These are phyloP conservation scores for Vigna reflexopilosa DNA, from an alignment of 306 rosid genomes.

Conservation along the genomic window DNA sequence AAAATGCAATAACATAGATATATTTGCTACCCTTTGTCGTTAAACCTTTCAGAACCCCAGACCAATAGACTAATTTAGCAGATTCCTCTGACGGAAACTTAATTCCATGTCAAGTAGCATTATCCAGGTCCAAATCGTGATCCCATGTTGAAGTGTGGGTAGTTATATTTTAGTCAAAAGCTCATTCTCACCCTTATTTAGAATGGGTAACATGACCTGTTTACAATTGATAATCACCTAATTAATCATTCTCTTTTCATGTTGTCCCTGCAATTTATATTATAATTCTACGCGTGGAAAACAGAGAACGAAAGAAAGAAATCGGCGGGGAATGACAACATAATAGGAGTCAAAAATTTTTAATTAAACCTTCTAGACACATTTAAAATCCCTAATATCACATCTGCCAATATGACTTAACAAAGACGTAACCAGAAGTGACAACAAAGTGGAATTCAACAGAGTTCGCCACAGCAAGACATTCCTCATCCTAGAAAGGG, in stretches of 20 bases:
- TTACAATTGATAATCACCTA: slow-evolving; percentile 4
- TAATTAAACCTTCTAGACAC: too few relatives aligned
- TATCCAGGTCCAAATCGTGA: slow-evolving; percentile 15
- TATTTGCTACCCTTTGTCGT: not conserved
- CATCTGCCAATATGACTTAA: too few relatives aligned
- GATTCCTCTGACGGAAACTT: not conserved
- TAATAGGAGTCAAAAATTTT: not conserved
- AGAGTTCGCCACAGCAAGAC: not conserved
- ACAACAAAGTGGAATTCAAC: slow-evolving; percentile 27
- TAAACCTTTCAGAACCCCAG: slow-evolving; percentile 4
- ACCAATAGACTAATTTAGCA: not conserved
- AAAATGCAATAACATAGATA: slow-evolving; percentile 10
- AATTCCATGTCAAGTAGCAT: not conserved
- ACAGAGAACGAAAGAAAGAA: slow-evolving; percentile 6
- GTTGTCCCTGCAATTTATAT: not conserved
- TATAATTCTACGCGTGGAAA: not conserved
- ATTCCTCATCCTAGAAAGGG: slow-evolving; percentile 33
- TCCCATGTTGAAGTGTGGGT: slow-evolving; percentile 14
- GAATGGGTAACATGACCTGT: not conserved
- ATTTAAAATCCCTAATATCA: too few relatives aligned
- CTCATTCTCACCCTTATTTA: not conserved
- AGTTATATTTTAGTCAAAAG: not conserved
- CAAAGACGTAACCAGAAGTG: not conserved
- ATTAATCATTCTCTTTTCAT: not conserved
- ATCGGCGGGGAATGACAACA: not conserved